phyloP scores from a whole-genome alignment of 345 rosid species.

The Populus alba region DNA sequence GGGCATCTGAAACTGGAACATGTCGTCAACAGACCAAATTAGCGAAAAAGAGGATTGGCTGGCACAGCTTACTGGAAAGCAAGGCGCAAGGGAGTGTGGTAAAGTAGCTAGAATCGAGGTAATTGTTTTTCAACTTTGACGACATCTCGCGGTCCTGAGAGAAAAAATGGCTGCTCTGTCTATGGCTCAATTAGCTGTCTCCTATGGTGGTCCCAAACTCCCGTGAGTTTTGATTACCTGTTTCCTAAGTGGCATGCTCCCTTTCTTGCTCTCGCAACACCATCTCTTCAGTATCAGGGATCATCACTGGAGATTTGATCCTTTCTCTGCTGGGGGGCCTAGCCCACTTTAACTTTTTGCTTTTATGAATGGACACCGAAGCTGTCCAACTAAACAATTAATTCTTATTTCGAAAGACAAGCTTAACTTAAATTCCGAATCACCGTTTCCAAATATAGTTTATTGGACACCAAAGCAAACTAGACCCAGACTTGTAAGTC shows the following conservation, averaged over 20 bases:
- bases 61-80: not conserved
- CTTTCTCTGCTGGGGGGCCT: not conserved
- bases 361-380: not conserved
- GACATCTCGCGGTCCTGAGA: constrained; percentile 9
- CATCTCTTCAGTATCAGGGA: not conserved
- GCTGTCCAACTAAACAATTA: not conserved
- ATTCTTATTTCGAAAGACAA: not conserved
- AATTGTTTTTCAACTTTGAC: not conserved
- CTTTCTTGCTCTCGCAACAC: not conserved
- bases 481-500: too few relatives aligned
- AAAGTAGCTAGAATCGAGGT: constrained; percentile 1
- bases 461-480: too few relatives aligned
- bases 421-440: too few relatives aligned
- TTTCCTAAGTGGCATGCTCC: not conserved
- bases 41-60: not conserved
- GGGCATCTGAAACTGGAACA: not conserved
- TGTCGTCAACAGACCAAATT: too few relatives aligned
- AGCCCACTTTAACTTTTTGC: not conserved
- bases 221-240: not conserved
- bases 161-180: not conserved
- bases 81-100: not conserved
- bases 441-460: too few relatives aligned
- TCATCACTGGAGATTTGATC: not conserved
- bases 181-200: constrained; percentile 5
- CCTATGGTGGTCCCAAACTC: constrained; percentile 10